Percentiles rank a stretch among this genome's conserved stretches.
These are phyloP conservation scores for Lactarius hengduanensis DNA, from an alignment of 768 basidiomycete species.

Conservation along the genomic window DNA sequence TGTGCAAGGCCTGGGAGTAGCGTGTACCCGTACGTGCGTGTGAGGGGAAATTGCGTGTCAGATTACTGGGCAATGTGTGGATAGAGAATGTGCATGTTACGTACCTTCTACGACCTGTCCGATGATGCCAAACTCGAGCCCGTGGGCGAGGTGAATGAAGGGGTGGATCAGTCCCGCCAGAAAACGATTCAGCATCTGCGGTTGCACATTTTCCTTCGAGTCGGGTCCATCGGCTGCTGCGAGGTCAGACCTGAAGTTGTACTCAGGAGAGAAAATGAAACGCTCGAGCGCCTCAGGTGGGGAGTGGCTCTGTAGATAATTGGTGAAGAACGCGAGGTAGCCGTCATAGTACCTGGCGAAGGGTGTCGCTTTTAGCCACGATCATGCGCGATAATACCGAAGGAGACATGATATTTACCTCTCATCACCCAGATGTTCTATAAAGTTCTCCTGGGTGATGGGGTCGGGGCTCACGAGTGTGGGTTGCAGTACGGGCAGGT, in stretches of 20 bases:
- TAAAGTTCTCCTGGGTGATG: constrained; percentile 49
- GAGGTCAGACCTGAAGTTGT: constrained; percentile 42
- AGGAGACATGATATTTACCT: constrained; percentile 39
- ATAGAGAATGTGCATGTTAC: neutral
- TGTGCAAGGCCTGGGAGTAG: constrained; percentile 51
- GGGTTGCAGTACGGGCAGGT: constrained; percentile 36
- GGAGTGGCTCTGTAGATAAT: constrained; percentile 42
- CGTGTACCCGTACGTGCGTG: neutral
- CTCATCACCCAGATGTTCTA: constrained; percentile 55
- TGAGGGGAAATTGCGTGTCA: neutral
- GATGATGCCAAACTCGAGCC: constrained; percentile 57
- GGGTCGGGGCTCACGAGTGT: constrained; percentile 43
- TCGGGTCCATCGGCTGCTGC: constrained; percentile 25
- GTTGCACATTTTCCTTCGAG: constrained; percentile 35
- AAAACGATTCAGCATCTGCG: constrained; percentile 57
- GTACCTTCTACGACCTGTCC: constrained; percentile 63
- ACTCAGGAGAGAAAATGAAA: constrained; percentile 54
- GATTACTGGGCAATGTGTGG: neutral
- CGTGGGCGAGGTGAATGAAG: constrained; percentile 61
- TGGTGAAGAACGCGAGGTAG: constrained; percentile 58
- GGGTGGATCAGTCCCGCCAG: constrained; percentile 59
- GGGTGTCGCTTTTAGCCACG: neutral
- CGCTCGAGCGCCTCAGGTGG: constrained; percentile 49
- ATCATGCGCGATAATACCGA: neutral
- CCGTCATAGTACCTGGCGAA: constrained; percentile 50